Conservation (phyloP, 306 rosid species). For the Cotoneaster glaucophyllus region DNA sequence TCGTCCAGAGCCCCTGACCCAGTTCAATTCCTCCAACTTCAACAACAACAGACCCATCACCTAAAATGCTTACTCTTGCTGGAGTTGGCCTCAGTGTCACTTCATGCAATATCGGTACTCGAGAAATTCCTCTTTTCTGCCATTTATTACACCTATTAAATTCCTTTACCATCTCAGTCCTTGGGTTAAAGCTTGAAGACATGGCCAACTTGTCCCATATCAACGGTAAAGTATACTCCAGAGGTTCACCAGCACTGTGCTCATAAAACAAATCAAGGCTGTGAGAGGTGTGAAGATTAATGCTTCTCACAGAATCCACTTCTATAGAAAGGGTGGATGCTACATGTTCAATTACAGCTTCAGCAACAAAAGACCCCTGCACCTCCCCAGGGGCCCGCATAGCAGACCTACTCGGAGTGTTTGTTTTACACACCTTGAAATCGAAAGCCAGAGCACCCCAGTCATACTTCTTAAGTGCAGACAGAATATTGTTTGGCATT, state of each 20-base stretch:
- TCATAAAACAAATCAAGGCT: constrained; percentile 57
- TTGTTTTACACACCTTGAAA: constrained; percentile 83
- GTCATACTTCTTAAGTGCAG: constrained; percentile 67
- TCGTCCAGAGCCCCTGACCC: constrained; percentile 99
- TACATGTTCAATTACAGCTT: constrained; percentile 75
- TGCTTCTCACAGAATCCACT: constrained; percentile 62
- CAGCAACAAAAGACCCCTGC: constrained; percentile 91
- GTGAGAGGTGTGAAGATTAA: constrained; percentile 61
- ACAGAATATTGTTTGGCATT: constrained; percentile 44
- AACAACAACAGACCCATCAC: constrained; percentile 67
- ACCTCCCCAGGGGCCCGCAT: constrained; percentile 92
- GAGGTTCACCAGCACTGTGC: constrained; percentile 49
- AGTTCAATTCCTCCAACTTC: constrained; percentile 95
- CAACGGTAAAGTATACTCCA: constrained; percentile 73
- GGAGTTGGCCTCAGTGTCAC: constrained; percentile 57
- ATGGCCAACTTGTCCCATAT: constrained; percentile 64
- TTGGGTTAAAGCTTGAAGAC: constrained; percentile 49
- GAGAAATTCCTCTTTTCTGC: constrained; percentile 78
- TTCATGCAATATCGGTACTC: constrained; percentile 49
- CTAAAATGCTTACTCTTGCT: constrained; percentile 70
- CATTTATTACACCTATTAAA: constrained; percentile 61
- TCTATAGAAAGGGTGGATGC: constrained; percentile 67
- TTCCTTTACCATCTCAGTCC: constrained; percentile 46
- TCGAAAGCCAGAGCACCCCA: constrained; percentile 88
- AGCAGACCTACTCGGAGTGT: constrained; percentile 67